Base-by-base conservation (phyloP, 2,329 filamentous ascomycete genomes). In the Gnomoniopsis smithogilvyi region DNA sequence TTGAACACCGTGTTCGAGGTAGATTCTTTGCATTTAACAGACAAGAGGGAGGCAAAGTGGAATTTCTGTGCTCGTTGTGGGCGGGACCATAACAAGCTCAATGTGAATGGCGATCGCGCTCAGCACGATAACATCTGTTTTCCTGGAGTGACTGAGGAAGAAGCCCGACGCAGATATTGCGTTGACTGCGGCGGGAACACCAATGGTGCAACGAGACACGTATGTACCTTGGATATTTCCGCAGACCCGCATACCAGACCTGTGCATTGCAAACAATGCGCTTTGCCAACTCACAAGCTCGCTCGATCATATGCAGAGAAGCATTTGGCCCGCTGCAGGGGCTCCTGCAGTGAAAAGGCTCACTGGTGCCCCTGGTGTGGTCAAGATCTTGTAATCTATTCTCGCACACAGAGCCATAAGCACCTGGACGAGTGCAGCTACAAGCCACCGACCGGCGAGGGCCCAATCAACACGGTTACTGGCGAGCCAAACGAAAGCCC, bases 311-410 rank as follows among this genome's bases (percentile, higher is more conserved):
- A 64, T 41, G 51, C 33, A 41, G 26, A 34, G 50, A 54, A 43
- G 34, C 63, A 64, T 49, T 24, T 53, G 2, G 48, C 55, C 3
- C 41, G 53, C 58, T 64, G 63, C 59, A 60, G 61, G 59, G 34
- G 58, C 8, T 36, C 38, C n/a, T 34, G 41, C 24, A 38, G 33
- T 2, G 36, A 14, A 1, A 15, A 47, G 8, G 50, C 50, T 15
- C 54, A 43, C 38, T 63, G 54, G 52, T 64, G 63, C 54, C 58
- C 63, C 12, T 64, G 63, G 63, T 64, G 63, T 41, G 63, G 63
- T 26, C 24, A 62, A 45, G 58, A 58, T 26, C 22, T 62, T 30
- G 46, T 54, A 22, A 22, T 38, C 3, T 36, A 24, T 24, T 21
- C 48, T 3, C 49, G 15, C 14, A 14, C 33, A 14, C 14, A 24